A percentile compares a stretch with the other conserved stretches of the same genome.
Conservation (phyloP, 441 rosid species). For the Populus tomentosa region DNA sequence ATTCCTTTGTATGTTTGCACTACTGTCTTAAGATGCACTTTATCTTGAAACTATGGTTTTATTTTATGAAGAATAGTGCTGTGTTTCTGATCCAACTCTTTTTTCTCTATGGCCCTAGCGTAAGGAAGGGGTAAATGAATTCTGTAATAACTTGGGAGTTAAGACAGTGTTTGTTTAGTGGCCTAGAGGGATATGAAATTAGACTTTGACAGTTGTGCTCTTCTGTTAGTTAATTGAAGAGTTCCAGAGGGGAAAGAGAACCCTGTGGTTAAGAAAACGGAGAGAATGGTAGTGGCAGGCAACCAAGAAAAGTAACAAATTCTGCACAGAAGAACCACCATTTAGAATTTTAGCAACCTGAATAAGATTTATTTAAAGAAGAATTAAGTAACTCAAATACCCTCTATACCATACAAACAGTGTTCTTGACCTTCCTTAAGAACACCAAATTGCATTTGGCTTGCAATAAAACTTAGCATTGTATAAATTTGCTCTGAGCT, state of each 20-base stretch:
- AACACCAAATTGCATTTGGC: slow-evolving; percentile 41
- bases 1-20: neutral
- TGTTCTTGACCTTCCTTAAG: slow-evolving; percentile 19
- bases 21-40: neutral
- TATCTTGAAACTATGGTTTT: neutral
- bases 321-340: neutral
- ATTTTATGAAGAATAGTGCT: neutral
- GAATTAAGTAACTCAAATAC: neutral
- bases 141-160: neutral
- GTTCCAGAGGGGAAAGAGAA: neutral
- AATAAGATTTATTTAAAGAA: neutral
- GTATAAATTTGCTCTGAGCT: slow-evolving; percentile 32
- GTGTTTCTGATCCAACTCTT: too few relatives aligned
- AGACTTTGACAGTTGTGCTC: too few relatives aligned
- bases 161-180: too few relatives aligned
- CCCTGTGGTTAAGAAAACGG: neutral
- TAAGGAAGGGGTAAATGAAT: neutral
- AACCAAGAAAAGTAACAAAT: neutral
- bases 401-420: neutral
- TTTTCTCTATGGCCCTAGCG: neutral
- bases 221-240: too few relatives aligned
- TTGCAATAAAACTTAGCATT: slow-evolving; percentile 34
- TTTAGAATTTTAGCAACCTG: neutral
- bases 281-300: neutral
- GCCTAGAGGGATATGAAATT: too few relatives aligned